Percentiles rank a stretch among this genome's conserved stretches.
Conservation (phyloP, 2,329 filamentous ascomycete genomes). For the Monilinia polystroma region DNA sequence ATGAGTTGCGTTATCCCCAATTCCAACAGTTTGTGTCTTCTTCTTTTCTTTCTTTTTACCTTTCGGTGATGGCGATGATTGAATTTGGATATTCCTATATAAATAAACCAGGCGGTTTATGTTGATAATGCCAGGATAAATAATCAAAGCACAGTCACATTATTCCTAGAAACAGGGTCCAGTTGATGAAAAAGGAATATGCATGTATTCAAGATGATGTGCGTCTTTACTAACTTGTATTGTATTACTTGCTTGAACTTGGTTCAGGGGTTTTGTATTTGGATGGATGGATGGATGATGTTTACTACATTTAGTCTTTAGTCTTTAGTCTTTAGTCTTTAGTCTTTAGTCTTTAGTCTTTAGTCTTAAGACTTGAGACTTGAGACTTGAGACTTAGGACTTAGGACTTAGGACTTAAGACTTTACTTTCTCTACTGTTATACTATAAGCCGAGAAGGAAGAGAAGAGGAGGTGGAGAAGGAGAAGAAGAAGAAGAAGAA, state of each 20-base stretch:
- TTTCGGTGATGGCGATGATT: not conserved
- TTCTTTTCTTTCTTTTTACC: not conserved
- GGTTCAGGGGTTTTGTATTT: conserved; percentile 3
- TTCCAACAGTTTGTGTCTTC: not conserved
- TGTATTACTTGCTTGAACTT: not conserved
- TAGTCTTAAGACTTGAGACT: too few relatives aligned
- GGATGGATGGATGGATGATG: too few relatives aligned
- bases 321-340: too few relatives aligned
- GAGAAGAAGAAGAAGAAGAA: not conserved
- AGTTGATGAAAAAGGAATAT: not conserved
- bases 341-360: too few relatives aligned
- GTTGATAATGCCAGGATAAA: not conserved
- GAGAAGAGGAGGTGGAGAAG: not conserved
- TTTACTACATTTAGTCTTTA: too few relatives aligned
- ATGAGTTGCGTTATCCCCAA: too few relatives aligned
- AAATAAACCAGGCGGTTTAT: too few relatives aligned
- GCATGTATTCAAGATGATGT: not conserved
- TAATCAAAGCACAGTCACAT: too few relatives aligned
- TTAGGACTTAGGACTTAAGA: too few relatives aligned
- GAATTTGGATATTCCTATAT: not conserved
- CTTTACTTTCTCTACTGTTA: too few relatives aligned
- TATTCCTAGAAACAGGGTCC: not conserved
- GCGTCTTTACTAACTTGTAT: not conserved
- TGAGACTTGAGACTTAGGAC: too few relatives aligned
- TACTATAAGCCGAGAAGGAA: too few relatives aligned